Conservation (phyloP, 345 rosid species). For the Brassica cretica region DNA sequence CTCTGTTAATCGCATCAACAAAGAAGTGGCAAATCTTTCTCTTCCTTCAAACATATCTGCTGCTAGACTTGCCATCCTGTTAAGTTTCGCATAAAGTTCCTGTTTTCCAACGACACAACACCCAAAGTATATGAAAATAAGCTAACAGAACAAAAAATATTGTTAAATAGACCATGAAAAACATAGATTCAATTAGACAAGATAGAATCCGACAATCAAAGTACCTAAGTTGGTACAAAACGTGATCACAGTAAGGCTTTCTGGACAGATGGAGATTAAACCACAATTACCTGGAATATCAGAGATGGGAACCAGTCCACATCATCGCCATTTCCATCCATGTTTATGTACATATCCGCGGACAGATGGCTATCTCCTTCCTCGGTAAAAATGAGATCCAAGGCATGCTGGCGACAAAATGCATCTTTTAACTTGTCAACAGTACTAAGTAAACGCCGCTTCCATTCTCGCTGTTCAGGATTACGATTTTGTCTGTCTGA, state of each 20-base stretch:
- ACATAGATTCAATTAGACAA: slow-evolving; percentile 2
- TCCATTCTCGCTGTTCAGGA: slow-evolving; percentile 99
- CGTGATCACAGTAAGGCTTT: not conserved
- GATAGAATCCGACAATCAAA: not conserved
- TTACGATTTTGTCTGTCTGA: slow-evolving; percentile 90
- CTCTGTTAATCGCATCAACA: slow-evolving; percentile 95
- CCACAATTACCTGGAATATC: slow-evolving; percentile 78
- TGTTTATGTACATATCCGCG: slow-evolving; percentile 90
- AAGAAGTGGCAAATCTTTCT: slow-evolving; percentile 85
- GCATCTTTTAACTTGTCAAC: slow-evolving; percentile 90
- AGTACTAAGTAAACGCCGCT: slow-evolving; percentile 74
- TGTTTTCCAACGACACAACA: slow-evolving; percentile 42
- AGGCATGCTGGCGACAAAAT: slow-evolving; percentile 95
- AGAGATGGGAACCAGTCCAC: slow-evolving; percentile 85
- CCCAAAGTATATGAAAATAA: slow-evolving; percentile 21
- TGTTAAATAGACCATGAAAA: slow-evolving; percentile 15
- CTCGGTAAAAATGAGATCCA: slow-evolving; percentile 94
- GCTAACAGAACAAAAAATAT: not conserved
- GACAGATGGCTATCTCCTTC: slow-evolving; percentile 92
- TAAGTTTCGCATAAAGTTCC: slow-evolving; percentile 85
- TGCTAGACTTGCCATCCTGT: slow-evolving; percentile 84
- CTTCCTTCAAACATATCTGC: slow-evolving; percentile 97
- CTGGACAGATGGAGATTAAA: slow-evolving; percentile 29
- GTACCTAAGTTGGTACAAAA: slow-evolving; percentile 1
- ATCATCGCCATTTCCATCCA: slow-evolving; percentile 74